A percentile compares a stretch with the other conserved stretches of the same genome.
These are phyloP conservation scores for Dillenia turbinata DNA, from an alignment of 164 flowering plant genomes.

Conservation along the genomic window DNA sequence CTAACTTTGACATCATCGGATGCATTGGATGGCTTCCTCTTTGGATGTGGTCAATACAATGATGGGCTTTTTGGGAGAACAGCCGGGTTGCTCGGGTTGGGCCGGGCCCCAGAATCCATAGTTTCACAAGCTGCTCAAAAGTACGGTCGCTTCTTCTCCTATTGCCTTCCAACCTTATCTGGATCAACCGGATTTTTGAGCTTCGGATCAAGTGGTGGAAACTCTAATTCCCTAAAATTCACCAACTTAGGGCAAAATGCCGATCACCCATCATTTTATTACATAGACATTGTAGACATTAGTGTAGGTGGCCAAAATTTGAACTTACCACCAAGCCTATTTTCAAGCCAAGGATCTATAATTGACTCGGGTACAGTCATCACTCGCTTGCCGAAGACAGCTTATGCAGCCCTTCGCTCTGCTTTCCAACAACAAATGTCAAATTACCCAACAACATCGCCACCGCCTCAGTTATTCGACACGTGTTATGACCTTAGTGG, in stretches of 20 bases:
- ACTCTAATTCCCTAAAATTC: background rate
- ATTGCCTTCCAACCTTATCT: conserved; percentile 43
- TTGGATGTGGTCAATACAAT: conserved; percentile 64
- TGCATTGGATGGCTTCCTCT: conserved; percentile 21
- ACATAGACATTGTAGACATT: conserved; percentile 23
- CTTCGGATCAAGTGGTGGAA: conserved; percentile 16
- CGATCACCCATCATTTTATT: conserved; percentile 24
- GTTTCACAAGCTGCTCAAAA: conserved; percentile 40
- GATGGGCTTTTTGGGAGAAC: conserved; percentile 35
- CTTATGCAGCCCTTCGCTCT: too few species aligned
- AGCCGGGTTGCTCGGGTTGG: conserved; percentile 60
- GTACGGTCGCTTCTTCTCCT: conserved; percentile 40
- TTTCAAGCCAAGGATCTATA: conserved; percentile 22
- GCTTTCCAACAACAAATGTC: too few species aligned
- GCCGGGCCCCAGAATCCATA: conserved; percentile 33
- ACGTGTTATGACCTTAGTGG: too few species aligned
- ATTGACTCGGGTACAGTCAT: conserved; percentile 52
- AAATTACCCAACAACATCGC: too few species aligned
- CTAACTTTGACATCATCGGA: conserved; percentile 26
- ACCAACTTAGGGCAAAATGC: conserved; percentile 16
- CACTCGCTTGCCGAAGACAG: too few species aligned
- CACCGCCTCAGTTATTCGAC: too few species aligned
- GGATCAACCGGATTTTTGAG: conserved; percentile 35
- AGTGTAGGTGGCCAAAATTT: conserved; percentile 10
- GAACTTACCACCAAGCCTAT: conserved; percentile 14